Evolutionary conservation across 768 basidiomycete species (phyloP).

Genomic region (Pisolithus orientalis): DNA sequence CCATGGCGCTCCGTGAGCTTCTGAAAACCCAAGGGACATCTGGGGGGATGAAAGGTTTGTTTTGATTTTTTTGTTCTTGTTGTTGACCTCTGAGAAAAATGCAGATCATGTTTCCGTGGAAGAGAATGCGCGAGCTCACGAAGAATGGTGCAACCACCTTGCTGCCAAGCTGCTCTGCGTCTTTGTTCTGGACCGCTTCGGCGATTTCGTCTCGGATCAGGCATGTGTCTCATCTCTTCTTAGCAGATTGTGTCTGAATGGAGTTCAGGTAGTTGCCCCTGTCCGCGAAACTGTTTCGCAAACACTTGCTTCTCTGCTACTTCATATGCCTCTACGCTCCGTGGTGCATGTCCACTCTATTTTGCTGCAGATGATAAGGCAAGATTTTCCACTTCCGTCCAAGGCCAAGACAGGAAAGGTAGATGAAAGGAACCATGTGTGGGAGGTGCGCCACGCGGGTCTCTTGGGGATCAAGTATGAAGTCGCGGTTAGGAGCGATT

Average conservation of each 20-base stretch:
- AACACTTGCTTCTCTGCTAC: conserved; percentile 81
- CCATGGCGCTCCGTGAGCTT: conserved; percentile 84
- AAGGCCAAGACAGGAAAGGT: conserved; percentile 27
- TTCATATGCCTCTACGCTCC: conserved; percentile 81
- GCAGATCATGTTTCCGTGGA: conserved; percentile 44
- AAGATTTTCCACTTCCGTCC: conserved; percentile 57
- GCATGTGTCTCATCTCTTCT: conserved; percentile 21
- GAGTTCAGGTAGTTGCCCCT: conserved; percentile 77
- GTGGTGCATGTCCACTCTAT: conserved; percentile 76
- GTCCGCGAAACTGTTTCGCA: conserved; percentile 96
- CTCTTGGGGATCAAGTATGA: conserved; percentile 96
- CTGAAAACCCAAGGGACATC: conserved; percentile 76
- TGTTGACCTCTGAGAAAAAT: conserved; percentile 1
- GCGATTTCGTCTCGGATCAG: conserved; percentile 95
- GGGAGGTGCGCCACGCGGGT: conserved; percentile 99
- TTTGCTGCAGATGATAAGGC: conserved; percentile 89
- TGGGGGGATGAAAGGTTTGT: conserved; percentile 74
- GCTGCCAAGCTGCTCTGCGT: conserved; percentile 83
- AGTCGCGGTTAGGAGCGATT: conserved; percentile 86
- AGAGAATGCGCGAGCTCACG: conserved; percentile 65
- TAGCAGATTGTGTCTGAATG: neutral
- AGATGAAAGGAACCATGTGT: conserved; percentile 57
- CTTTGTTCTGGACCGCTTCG: conserved; percentile 94
- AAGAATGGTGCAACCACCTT: conserved; percentile 86
- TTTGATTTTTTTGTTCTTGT: neutral